phyloP scores from a whole-genome alignment of 805 yeast genomes.

The Sungouiozyma intestinalis region DNA sequence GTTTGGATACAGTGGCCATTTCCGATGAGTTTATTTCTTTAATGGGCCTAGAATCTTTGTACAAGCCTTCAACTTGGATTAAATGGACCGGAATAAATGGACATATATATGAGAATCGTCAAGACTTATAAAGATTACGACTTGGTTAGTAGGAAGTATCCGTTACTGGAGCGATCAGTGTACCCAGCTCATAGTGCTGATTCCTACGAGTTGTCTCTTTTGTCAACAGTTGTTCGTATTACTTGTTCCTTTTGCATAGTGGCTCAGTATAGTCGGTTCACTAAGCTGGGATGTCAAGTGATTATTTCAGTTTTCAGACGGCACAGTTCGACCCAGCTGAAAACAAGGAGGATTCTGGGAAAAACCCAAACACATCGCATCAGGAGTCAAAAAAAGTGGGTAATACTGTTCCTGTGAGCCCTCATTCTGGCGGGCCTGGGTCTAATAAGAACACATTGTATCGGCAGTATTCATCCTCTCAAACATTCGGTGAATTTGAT shows the following conservation, averaged over 20 bases:
- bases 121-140: too few relatives aligned
- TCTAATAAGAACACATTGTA: background rate
- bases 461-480: background rate
- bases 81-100: background rate
- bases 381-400: background rate
- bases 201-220: too few relatives aligned
- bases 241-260: too few relatives aligned
- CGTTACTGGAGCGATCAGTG: too few relatives aligned
- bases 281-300: background rate
- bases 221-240: too few relatives aligned
- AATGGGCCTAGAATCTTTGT: background rate
- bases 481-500: background rate
- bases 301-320: background rate
- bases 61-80: background rate
- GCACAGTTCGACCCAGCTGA: background rate
- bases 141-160: too few relatives aligned
- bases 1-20: too few relatives aligned
- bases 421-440: background rate
- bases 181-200: too few relatives aligned
- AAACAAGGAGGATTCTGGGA: background rate
- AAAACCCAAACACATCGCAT: background rate
- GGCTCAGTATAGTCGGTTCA: too few relatives aligned
- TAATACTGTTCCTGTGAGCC: background rate
- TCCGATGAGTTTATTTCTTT: background rate
- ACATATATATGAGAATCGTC: too few relatives aligned